Evolutionary conservation across 2,329 filamentous ascomycete genomes (phyloP).

Genomic region (Arthrobotrys iridis): DNA sequence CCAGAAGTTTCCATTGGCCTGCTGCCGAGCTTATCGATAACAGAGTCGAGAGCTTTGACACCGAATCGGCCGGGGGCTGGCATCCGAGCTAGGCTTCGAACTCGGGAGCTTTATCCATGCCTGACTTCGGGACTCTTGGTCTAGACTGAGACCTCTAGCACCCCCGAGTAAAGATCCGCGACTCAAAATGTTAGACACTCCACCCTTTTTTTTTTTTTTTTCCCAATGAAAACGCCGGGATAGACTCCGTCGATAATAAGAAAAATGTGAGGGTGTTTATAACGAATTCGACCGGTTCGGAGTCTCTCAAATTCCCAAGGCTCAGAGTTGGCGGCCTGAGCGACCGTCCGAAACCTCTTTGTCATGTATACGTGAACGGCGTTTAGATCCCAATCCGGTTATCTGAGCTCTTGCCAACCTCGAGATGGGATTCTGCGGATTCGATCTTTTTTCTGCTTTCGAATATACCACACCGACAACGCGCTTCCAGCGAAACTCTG

Average conservation of each 20-base stretch:
- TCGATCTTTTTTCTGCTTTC: too few relatives aligned
- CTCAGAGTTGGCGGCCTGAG: too few relatives aligned
- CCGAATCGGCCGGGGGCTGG: slow-evolving; percentile 27
- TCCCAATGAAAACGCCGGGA: slow-evolving; percentile 13
- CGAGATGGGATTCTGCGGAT: neutral
- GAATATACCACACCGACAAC: slow-evolving; percentile 21
- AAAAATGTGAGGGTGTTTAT: neutral
- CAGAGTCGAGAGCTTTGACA: neutral
- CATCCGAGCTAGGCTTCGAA: neutral
- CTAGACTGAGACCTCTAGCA: slow-evolving; percentile 3
- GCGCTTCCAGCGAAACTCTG: slow-evolving; percentile 1
- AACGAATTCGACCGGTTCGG: neutral
- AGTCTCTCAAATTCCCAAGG: too few relatives aligned
- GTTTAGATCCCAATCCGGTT: slow-evolving; percentile 1
- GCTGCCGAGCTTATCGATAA: slow-evolving; percentile 27
- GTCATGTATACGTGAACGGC: neutral
- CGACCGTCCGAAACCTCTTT: too few relatives aligned
- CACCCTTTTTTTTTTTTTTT: neutral
- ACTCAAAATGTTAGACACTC: neutral
- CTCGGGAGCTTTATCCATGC: slow-evolving; percentile 17
- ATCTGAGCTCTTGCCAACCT: slow-evolving; percentile 16
- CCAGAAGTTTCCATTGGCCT: slow-evolving; percentile 5
- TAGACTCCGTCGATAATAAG: slow-evolving; percentile 4
- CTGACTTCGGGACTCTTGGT: neutral
- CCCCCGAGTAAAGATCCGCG: slow-evolving; percentile 38